Percentiles rank a stretch among this genome's conserved stretches.
Evolutionary conservation across 768 basidiomycete species (phyloP).

Genomic region (Infundibulicybe gibba): DNA sequence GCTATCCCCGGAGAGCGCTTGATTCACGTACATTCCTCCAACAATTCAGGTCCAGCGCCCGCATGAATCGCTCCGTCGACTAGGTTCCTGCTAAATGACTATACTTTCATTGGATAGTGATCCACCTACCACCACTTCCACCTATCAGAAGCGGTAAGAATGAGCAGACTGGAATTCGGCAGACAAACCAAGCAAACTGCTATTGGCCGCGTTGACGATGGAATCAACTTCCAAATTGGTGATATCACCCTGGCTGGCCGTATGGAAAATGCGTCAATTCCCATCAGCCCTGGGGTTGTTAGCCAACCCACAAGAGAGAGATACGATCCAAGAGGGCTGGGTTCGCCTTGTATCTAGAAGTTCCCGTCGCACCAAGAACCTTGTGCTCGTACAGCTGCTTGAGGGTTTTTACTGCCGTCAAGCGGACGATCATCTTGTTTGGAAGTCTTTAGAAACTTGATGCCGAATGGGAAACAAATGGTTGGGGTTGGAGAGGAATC

Average conservation of each 20-base stretch:
- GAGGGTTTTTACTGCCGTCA: constrained; percentile 55
- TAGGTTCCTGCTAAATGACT: constrained; percentile 16
- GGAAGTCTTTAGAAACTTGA: too few species aligned
- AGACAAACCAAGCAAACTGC: constrained; percentile 56
- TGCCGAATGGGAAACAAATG: neutral
- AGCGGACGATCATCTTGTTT: constrained; percentile 21
- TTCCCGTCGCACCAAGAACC: constrained; percentile 29
- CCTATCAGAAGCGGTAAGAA: constrained; percentile 4
- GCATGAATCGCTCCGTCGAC: constrained; percentile 83
- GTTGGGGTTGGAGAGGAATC: constrained; percentile 8
- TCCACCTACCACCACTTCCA: constrained; percentile 79
- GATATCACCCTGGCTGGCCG: constrained; percentile 71
- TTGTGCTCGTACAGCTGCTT: constrained; percentile 45
- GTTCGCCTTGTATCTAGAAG: constrained; percentile 34
- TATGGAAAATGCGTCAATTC: constrained; percentile 1
- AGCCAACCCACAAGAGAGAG: constrained; percentile 59
- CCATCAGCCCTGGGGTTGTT: neutral
- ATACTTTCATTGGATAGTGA: neutral
- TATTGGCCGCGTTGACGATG: constrained; percentile 84
- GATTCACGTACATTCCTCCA: constrained; percentile 60
- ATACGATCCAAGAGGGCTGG: constrained; percentile 47
- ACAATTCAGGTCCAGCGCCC: constrained; percentile 64
- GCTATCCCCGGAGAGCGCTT: neutral
- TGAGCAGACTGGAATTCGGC: neutral
- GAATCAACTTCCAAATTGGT: constrained; percentile 66